Base-by-base conservation (phyloP, 768 basidiomycete genomes). In the Auricularia sp. region DNA sequence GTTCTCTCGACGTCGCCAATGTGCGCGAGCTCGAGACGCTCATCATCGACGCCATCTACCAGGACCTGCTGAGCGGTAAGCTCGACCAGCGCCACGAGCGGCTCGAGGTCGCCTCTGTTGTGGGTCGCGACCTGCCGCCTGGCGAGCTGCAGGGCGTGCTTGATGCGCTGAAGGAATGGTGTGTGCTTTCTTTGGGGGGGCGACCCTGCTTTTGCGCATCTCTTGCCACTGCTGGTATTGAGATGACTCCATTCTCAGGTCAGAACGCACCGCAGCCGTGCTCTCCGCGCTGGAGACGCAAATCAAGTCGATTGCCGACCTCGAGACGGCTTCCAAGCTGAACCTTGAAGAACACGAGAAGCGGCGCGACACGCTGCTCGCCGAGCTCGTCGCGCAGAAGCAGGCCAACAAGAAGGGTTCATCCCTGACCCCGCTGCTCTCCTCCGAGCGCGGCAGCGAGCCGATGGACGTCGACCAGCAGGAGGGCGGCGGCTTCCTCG, bases 11-110 rank as follows among this genome's bases (percentile, higher is more conserved):
- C 61, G 81, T 96, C 74, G 80, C 85, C 3, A 86, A 84, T 4
- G 85, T 95, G 65, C 87, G 95, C 63, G 90, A 90, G 64, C 86
- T 99, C 2, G 96, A 99, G 74, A 95, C 98, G 75, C 85, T 98
- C 67, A 91, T 98, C 72, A 98, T 99, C 74, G 94, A 98, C 70
- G 90, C 90, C 11, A 94, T 98, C 74, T 98, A 98, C 76, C 85
- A 91, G 47, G 90, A 92, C 72, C 79, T 97, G 44, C 80, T 99
- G 43, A 85, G 86, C 61, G 96, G 93, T 10, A 93, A 91, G 71
- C 87, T 99, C 61, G 93, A 98, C 75, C 96, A 98, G 76, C 91
- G 91, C 72, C 84, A 91, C 69, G 84, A 87, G 67, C 87, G 93
- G 68, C 80, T 98, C 65, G 91, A 96, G 74, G 86, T 98, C 42